Evolutionary conservation across 2,329 filamentous ascomycete genomes (phyloP), one percentile per base, ranked within the genome.

Genomic region (Sarocladium oryzae): DNA sequence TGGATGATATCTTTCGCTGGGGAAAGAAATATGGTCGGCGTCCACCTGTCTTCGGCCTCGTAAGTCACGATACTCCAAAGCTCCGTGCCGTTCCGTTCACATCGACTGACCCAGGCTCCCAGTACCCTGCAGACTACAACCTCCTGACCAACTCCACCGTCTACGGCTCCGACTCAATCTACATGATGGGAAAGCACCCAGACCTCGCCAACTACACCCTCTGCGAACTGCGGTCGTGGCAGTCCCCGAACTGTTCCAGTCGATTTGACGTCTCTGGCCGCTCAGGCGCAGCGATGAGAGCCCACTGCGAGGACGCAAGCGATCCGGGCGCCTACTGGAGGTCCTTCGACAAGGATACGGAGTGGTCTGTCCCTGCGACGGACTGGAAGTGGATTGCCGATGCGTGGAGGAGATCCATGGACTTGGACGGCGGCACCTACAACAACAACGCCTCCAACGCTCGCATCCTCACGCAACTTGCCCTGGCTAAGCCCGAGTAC

Each of bases 1-100:
- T 89, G 0, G 86, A 91, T 57, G 77, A 86, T 2, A 68, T 90
- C 1, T 92, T 92, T 58, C 71, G 72, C 9, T 90, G 86, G 80
- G 82, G 82, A 0, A 59, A 71, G 1, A 64, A 73, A 28, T 73
- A 80, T 50, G 54, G 62, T 1, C 71, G 82, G 35, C 66, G 69
- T 1, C 77, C 78, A 6, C 82, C 77, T 0, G 71, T 77, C 5
- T 84, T 80, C 56, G 67, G 60, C 52, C 61, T 72, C 46, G 74
- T 68, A 66, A 64, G 64, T 70, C 53, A n/a, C n/a, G n/a, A n/a
- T n/a, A n/a, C n/a, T n/a, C n/a, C n/a, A n/a, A n/a, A n/a, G n/a
- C n/a, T n/a, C n/a, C n/a, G n/a, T n/a, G n/a, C n/a, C n/a, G n/a
- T n/a, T n/a, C n/a, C n/a, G n/a, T 30, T 30, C 28, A 30, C 28